Percentiles rank a stretch among this genome's conserved stretches.
Conservation (phyloP, 2,329 filamentous ascomycete genomes). For the Sporothrix schenckii region DNA sequence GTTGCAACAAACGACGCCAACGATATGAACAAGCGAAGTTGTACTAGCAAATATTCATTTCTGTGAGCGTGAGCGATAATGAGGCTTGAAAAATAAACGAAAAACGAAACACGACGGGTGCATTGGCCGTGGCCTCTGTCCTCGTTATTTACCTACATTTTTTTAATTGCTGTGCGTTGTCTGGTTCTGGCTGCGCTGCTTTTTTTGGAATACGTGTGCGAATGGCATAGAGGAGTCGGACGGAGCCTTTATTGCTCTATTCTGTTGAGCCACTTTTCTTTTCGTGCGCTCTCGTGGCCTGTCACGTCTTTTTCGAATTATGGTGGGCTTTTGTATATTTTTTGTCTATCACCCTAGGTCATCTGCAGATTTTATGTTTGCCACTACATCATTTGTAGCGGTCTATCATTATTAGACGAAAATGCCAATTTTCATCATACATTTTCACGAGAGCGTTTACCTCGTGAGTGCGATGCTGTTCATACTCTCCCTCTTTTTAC, state of each 20-base stretch:
- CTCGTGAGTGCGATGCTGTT: not conserved
- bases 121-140: not conserved
- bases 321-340: not conserved
- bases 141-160: slow-evolving; percentile 13
- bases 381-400: not conserved
- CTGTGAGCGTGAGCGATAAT: not conserved
- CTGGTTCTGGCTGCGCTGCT: not conserved
- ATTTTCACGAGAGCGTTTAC: not conserved
- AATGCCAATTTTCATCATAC: not conserved
- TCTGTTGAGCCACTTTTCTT: slow-evolving; percentile 9
- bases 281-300: slow-evolving; percentile 16
- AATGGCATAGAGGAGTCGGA: slow-evolving; percentile 32
- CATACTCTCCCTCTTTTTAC: not conserved
- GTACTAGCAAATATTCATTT: not conserved
- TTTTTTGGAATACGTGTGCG: slow-evolving; percentile 12
- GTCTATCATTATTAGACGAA: slow-evolving; percentile 5
- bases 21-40: not conserved
- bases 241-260: slow-evolving; percentile 21
- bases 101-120: not conserved
- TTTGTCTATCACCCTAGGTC: slow-evolving; percentile 8
- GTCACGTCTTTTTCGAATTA: slow-evolving; percentile 19
- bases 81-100: slow-evolving; percentile 6
- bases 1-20: slow-evolving; percentile 21
- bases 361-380: slow-evolving; percentile 13
- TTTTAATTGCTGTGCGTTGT: not conserved